Base-by-base conservation (phyloP, 106 monocot genomes). In the Amphibolis antarctica region DNA sequence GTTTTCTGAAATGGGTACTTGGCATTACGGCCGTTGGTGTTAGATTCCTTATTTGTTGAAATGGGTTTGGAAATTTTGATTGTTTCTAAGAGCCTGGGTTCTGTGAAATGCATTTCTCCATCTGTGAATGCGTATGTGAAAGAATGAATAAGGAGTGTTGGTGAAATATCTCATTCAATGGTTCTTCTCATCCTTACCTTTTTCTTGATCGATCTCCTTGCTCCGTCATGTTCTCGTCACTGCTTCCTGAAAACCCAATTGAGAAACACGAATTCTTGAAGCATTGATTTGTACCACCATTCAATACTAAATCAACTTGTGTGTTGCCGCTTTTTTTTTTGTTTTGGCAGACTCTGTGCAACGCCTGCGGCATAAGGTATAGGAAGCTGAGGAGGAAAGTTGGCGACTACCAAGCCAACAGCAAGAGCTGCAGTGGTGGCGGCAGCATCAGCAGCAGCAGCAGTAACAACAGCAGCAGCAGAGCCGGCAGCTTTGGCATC, bases 311-410 rank as follows among this genome's bases (percentile, higher is more conserved):
- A 36, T 7, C 7, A 36, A 36, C 36, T 36, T 36, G 36, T 36
- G 2, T 2, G 4, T 36, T 36, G 36, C 7, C 7, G 36, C 36
- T 36, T 36, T 61, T 21, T 23, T 68, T 0, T 28, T 55, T 12
- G 19, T 6, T 12, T 26, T 17, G 29, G 63, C 57, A 74, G 73
- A 48, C 67, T 45, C 62, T 74, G 60, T 74, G 67, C 61, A 74
- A 67, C 24, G 74, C 74, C 17, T 74, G 74, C 31, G 74, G 74
- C 25, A 74, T 74, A 13, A 59, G 67, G 67, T 46, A 52, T 21
- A 22, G 59, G 60, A 60, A 67, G 62, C 13, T 60, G 21, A 60
- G 28, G 67, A 51, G 72, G 46, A 64, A 47, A 45, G 56, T 25
- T 1, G 45, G 18, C 12, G 19, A 28, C 46, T 28, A 55, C 10